A percentile compares a stretch with the other conserved stretches of the same genome.
These are phyloP conservation scores for Chenopodium berlandieri DNA, from an alignment of 148 eudicot genomes.

Conservation along the genomic window DNA sequence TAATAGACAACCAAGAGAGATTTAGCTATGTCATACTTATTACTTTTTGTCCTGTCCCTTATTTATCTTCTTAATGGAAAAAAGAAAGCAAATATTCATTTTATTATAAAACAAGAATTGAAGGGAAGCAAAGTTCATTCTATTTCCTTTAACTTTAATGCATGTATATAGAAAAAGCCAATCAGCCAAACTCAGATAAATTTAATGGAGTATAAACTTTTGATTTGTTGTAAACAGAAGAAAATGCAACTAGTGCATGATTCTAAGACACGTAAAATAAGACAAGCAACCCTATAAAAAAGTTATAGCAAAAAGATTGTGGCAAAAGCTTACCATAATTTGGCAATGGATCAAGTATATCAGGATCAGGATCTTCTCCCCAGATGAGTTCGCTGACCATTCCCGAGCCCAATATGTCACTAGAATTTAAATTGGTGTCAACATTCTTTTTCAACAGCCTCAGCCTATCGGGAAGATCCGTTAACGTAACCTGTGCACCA, in stretches of 20 bases:
- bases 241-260: not conserved
- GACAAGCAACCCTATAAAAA: not conserved
- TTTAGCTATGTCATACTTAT: no score
- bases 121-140: no score
- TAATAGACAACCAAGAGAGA: no score
- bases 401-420: conserved; percentile 63
- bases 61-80: no score
- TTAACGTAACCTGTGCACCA: conserved; percentile 72
- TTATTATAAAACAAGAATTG: no score
- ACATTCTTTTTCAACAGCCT: conserved; percentile 76
- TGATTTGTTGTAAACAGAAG: no score
- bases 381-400: conserved; percentile 64
- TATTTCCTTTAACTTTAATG: no score
- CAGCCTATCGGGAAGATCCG: conserved; percentile 84
- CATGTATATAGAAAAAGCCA: no score
- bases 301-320: not conserved
- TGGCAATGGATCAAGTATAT: conserved; percentile 64
- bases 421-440: conserved; percentile 52
- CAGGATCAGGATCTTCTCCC: conserved; percentile 68
- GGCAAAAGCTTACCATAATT: conserved; percentile 55
- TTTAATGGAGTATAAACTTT: no score
- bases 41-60: no score
- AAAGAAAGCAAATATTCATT: no score
- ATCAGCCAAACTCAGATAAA: no score
- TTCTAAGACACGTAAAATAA: not conserved